Evolutionary conservation across 1,139 yeast species (phyloP).

Genomic region (Taphrina communis): DNA sequence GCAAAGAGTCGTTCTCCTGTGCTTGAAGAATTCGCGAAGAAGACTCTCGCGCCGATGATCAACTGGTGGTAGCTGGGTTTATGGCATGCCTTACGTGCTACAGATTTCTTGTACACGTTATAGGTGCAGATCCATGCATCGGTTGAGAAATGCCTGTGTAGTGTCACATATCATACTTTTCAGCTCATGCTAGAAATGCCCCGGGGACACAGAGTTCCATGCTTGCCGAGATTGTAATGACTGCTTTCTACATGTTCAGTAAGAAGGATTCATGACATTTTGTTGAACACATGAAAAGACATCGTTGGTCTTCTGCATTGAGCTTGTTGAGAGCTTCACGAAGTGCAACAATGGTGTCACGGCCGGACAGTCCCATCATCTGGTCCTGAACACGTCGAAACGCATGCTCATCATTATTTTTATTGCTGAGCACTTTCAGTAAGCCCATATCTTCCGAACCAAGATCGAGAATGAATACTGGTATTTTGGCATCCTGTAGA

Average conservation of each 20-base stretch:
- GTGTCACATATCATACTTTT: too few species aligned
- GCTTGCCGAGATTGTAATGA: too few species aligned
- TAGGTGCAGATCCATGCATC: too few species aligned
- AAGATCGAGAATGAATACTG: constrained; percentile 75
- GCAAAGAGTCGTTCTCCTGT: too few species aligned
- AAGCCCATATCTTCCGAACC: constrained; percentile 70
- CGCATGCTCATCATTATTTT: constrained; percentile 6
- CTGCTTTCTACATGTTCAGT: background rate
- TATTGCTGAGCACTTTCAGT: background rate
- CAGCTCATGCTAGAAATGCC: too few species aligned
- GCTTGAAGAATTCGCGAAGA: too few species aligned
- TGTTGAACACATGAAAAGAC: background rate
- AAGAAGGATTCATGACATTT: background rate
- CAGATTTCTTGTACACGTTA: too few species aligned
- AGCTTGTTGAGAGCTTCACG: background rate
- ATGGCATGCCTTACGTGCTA: too few species aligned
- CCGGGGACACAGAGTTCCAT: too few species aligned
- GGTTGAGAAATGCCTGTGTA: too few species aligned
- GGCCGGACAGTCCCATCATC: background rate
- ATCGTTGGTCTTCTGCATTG: constrained; percentile 1
- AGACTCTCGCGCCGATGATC: too few species aligned
- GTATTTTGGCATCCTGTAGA: constrained; percentile 60
- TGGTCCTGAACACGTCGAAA: background rate
- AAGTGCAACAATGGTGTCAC: background rate
- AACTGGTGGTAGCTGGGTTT: too few species aligned